phyloP scores from a whole-genome alignment of 352 stramenopile genomes.

The Peronospora destructor region DNA sequence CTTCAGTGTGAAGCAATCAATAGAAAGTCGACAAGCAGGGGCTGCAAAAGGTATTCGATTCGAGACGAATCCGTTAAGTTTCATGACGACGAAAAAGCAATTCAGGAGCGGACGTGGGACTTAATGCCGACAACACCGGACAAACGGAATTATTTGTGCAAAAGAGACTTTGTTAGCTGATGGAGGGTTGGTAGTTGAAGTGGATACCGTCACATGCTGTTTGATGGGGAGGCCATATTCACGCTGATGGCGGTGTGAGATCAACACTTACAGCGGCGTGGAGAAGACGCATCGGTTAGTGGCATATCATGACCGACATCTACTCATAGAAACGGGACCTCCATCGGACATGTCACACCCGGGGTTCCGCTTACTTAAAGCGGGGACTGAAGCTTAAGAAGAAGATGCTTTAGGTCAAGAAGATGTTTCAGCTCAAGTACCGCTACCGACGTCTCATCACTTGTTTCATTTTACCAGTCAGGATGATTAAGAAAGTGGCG shows the following conservation, averaged over 20 bases:
- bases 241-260: conserved; percentile 61
- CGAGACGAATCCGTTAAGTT: conserved; percentile 12
- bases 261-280: conserved; percentile 39
- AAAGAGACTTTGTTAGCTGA: conserved; percentile 42
- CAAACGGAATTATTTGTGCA: conserved; percentile 19
- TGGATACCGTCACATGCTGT: conserved; percentile 40
- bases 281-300: conserved; percentile 17
- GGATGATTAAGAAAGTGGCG: conserved; percentile 39
- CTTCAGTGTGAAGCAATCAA: conserved; percentile 30
- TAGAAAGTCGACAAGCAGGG: conserved; percentile 6
- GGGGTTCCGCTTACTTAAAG: conserved; percentile 32
- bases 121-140: conserved; percentile 25
- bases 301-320: conserved; percentile 37
- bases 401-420: conserved; percentile 1
- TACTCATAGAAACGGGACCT: conserved; percentile 21
- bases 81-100: conserved; percentile 32
- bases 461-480: conserved; percentile 42
- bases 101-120: conserved; percentile 24
- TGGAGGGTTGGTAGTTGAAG: conserved; percentile 38
- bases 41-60: conserved; percentile 31
- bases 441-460: conserved; percentile 30
- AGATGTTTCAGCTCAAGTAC: neutral
- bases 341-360: conserved; percentile 28
- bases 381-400: neutral
- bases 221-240: conserved; percentile 48